phyloP scores from a whole-genome alignment of 345 rosid species.

The Trapa incisa region DNA sequence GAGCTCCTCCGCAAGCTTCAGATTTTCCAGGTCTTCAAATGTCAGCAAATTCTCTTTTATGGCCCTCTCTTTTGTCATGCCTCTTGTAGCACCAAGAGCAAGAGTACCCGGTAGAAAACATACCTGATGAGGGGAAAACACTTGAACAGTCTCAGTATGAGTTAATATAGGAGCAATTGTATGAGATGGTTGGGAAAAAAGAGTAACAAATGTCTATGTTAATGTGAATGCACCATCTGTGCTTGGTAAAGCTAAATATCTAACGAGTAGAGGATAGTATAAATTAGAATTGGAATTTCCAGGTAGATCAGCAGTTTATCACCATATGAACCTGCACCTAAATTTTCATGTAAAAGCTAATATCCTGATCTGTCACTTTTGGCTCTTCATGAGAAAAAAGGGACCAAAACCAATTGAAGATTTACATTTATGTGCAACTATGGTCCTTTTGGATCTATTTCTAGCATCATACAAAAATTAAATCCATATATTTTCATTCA shows the following conservation, averaged over 20 bases:
- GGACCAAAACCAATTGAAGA: not conserved
- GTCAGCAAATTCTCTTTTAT: conserved; percentile 63
- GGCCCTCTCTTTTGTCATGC: conserved; percentile 68
- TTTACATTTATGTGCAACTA: not conserved
- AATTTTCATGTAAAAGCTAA: not conserved
- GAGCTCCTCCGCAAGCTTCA: conserved; percentile 92
- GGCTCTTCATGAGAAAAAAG: not conserved
- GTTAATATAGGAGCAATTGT: not conserved
- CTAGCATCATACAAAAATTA: not conserved
- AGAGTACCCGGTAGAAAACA: conserved; percentile 92
- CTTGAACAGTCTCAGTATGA: not conserved
- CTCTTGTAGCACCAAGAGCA: conserved; percentile 96
- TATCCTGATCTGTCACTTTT: not conserved
- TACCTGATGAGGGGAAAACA: conserved; percentile 34
- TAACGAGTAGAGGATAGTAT: not conserved
- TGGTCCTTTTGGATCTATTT: not conserved
- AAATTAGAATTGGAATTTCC: not conserved
- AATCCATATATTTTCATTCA: not conserved
- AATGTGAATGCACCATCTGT: not conserved
- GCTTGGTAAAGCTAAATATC: not conserved
- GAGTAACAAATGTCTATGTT: not conserved
- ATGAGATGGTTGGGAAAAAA: not conserved
- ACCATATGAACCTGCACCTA: not conserved
- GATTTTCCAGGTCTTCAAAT: conserved; percentile 79
- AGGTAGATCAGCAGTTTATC: not conserved